Evolutionary conservation across 208 protist genomes (phyloP), one percentile per base, ranked within the genome.

Genomic region (Leishmania tropica): DNA sequence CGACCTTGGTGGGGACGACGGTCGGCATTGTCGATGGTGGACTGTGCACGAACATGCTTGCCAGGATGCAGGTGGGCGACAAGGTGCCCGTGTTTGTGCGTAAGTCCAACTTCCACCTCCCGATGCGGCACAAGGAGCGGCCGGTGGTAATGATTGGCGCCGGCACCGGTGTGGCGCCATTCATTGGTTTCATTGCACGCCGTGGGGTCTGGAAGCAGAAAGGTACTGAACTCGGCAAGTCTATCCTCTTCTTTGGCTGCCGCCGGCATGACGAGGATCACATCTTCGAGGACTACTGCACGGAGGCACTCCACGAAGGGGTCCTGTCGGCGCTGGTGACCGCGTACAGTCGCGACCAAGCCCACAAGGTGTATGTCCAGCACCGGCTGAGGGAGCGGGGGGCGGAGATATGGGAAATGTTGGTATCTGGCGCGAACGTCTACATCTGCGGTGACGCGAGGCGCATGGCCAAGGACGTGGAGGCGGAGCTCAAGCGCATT

Each of bases 91-190:
- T 98, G 31, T 99, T 98, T 91, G 92, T 99, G 72, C 95, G 97
- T 77, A 96, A 96, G 81, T 98, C 95, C 31, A 97, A 83, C 77
- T 99, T 99, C 87, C 92, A 98, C 78, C 88, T 98, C 28, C 96
- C 97, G 13, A 87, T 97, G 35, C 84, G 89, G 17, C 77, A 88
- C 68, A 94, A 96, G 87, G 90, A 90, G 11, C 93, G 89, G 3
- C 94, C 97, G 42, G 81, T 98, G 48, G 83, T 99, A 40, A 98
- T 99, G 96, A 95, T 99, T 89, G 98, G 98, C 51, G 97, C 98
- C 6, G 98, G 98, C 80, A 99, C 98, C 37, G 98, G 98, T 71
- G 90, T 99, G 13, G 97, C 98, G 1, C 98, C 98, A 7, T 97
- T 99, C 87, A 94, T 98, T 75, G 96, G 97, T 42, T 99, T 99